Evolutionary conservation across 164 flowering plant genomes (phyloP).

Genomic region (Magnolia sinica): DNA sequence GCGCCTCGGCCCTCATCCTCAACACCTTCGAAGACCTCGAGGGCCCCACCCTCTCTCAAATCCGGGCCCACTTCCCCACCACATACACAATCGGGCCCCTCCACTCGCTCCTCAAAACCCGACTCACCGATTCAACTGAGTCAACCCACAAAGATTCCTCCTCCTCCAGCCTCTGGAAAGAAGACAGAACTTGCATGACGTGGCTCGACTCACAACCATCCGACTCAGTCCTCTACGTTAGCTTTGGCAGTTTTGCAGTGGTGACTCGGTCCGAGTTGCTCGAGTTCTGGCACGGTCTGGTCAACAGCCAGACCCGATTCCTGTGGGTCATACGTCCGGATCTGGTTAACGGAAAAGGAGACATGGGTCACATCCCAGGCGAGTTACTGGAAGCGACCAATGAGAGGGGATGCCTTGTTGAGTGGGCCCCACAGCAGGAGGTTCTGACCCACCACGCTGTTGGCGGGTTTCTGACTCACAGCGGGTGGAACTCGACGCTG

Average conservation of each 20-base stretch:
- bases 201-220: constrained; percentile 47
- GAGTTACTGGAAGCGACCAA: too few relatives aligned
- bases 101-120: constrained; percentile 17
- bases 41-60: constrained; percentile 20
- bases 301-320: constrained; percentile 32
- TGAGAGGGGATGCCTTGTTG: too few relatives aligned
- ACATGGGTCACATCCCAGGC: too few relatives aligned
- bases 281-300: constrained; percentile 55
- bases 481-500: too few relatives aligned
- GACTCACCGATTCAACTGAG: background rate
- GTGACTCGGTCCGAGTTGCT: background rate
- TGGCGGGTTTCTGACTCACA: too few relatives aligned
- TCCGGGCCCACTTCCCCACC: constrained; percentile 12
- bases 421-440: too few relatives aligned
- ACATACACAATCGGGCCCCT: constrained; percentile 30
- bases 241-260: constrained; percentile 44
- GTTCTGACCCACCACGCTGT: too few relatives aligned
- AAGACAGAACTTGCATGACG: constrained; percentile 43
- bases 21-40: constrained; percentile 33
- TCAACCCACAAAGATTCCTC: background rate
- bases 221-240: constrained; percentile 51
- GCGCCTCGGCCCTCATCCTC: constrained; percentile 27
- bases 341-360: constrained; percentile 13
- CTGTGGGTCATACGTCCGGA: constrained; percentile 49
- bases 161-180: constrained; percentile 26